Percentiles rank a stretch among this genome's conserved stretches.
Evolutionary conservation across 345 rosid species (phyloP).

Genomic region (Pistacia atlantica): DNA sequence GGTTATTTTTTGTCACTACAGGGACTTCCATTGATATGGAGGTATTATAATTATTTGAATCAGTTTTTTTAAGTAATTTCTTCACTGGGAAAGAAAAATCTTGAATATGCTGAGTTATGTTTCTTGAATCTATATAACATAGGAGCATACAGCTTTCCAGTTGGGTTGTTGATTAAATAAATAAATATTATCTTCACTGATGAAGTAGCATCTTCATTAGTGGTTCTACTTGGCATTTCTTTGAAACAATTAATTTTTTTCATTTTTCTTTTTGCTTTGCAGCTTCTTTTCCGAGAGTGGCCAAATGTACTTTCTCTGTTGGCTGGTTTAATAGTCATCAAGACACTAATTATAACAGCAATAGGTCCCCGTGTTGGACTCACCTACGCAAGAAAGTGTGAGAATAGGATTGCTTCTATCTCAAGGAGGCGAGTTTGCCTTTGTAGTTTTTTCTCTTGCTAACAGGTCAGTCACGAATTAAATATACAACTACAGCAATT

Average conservation of each 20-base stretch:
- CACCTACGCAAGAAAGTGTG: slow-evolving; percentile 82
- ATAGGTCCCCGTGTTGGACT: slow-evolving; percentile 97
- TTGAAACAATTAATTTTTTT: slow-evolving; percentile 6
- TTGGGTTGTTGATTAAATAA: neutral
- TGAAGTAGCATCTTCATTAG: slow-evolving; percentile 5
- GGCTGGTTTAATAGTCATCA: slow-evolving; percentile 86
- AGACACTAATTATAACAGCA: slow-evolving; percentile 83
- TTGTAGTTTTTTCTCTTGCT: slow-evolving; percentile 92
- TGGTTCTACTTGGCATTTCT: slow-evolving; percentile 7
- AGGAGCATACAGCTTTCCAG: neutral
- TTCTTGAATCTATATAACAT: neutral
- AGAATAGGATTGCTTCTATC: slow-evolving; percentile 91
- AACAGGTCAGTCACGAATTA: slow-evolving; percentile 58
- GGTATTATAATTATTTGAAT: slow-evolving; percentile 41
- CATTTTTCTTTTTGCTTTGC: slow-evolving; percentile 25
- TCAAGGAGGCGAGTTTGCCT: slow-evolving; percentile 98
- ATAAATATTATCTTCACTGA: neutral
- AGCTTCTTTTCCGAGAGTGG: slow-evolving; percentile 91
- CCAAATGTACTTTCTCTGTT: slow-evolving; percentile 91
- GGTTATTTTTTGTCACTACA: slow-evolving; percentile 93
- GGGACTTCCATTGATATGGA: slow-evolving; percentile 95
- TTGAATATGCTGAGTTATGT: neutral
- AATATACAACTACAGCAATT: slow-evolving; percentile 19
- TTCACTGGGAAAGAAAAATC: neutral
- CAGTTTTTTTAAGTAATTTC: neutral